These are phyloP conservation scores for Plantago major DNA, from an alignment of 257 asterid species.

Conservation along the genomic window DNA sequence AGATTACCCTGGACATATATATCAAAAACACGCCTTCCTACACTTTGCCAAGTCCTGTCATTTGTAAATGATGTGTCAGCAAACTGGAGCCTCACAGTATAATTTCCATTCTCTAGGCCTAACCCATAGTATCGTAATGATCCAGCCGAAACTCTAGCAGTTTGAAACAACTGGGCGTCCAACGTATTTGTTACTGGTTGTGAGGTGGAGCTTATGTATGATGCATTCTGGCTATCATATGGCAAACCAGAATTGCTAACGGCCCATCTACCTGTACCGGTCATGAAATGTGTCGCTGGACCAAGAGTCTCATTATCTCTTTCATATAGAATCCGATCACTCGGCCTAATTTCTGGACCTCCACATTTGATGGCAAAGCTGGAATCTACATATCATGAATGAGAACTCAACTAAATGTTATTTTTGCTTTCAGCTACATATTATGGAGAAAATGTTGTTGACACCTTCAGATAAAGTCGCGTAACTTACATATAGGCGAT, in stretches of 20 bases:
- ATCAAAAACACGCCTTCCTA: conserved; percentile 72
- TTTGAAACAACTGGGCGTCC: conserved; percentile 59
- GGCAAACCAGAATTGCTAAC: conserved; percentile 70
- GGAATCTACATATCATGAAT: conserved; percentile 38
- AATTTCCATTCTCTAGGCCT: conserved; percentile 79
- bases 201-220: no score
- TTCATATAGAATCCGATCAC: conserved; percentile 39
- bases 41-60: conserved; percentile 43
- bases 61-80: conserved; percentile 40
- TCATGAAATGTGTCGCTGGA: conserved; percentile 54
- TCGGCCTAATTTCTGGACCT: conserved; percentile 45
- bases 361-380: conserved; percentile 70
- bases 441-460: no score
- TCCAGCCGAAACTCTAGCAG: conserved; percentile 67
- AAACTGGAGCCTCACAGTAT: conserved; percentile 65
- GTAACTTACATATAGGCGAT: conserved; percentile 40
- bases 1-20: conserved; percentile 70
- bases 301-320: conserved; percentile 52
- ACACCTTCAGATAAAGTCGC: no score
- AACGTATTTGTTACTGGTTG: conserved; percentile 36
- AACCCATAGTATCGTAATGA: conserved; percentile 80
- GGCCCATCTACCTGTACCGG: conserved; percentile 53
- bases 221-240: conserved; percentile 19
- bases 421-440: background rate
- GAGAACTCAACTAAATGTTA: background rate